phyloP scores from a whole-genome alignment of 2,329 filamentous ascomycete species.

The Ophiostoma triangulosporum region DNA sequence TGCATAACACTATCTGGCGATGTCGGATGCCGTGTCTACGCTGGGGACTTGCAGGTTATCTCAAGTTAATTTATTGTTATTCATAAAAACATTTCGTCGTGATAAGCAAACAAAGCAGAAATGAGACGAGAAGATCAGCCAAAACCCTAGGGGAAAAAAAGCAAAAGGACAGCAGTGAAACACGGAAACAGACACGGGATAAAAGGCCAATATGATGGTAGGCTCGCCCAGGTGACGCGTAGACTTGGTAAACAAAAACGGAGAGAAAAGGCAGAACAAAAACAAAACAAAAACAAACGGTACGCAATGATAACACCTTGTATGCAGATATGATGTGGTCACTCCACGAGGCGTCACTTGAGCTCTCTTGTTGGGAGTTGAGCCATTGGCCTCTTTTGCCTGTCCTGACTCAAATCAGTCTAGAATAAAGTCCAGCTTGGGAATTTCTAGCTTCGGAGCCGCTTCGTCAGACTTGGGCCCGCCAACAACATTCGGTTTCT shows the following conservation, averaged over 20 bases:
- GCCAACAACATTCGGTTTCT: conserved; percentile 9
- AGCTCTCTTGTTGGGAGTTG: neutral
- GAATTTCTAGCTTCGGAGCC: conserved; percentile 48
- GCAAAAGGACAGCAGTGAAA: neutral
- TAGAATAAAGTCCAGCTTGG: conserved; percentile 40
- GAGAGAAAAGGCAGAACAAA: neutral
- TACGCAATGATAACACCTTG: neutral
- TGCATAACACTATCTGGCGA: neutral
- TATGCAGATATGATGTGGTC: neutral
- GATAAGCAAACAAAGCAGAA: neutral
- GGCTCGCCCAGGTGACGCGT: too few relatives aligned
- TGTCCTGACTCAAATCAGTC: conserved; percentile 17
- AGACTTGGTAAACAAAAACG: too few relatives aligned
- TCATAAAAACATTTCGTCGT: conserved; percentile 6
- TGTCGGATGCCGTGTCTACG: neutral
- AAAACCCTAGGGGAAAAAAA: neutral
- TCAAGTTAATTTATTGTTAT: neutral
- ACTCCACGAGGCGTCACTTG: neutral
- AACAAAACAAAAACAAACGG: neutral
- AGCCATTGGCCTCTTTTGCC: neutral
- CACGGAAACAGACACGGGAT: neutral
- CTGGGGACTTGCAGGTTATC: neutral
- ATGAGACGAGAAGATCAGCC: neutral
- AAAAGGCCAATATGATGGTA: too few relatives aligned
- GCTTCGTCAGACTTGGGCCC: conserved; percentile 33